Evolutionary conservation across 2,329 filamentous ascomycete species (phyloP), one percentile per base, ranked within the genome.

Genomic region (Colletotrichum plurivorum): DNA sequence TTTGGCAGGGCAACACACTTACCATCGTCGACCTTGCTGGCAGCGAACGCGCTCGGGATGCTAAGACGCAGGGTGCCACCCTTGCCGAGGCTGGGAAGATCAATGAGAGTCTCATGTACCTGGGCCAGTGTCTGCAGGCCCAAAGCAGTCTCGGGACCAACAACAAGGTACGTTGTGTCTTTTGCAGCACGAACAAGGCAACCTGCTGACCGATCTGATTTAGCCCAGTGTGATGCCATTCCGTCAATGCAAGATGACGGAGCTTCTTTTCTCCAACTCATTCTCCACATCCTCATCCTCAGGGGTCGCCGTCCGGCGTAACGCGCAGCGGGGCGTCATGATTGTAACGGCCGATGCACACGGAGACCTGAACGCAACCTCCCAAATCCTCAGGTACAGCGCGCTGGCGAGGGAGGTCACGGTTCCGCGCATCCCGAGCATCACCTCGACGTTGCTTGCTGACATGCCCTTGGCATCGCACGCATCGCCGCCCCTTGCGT

Each of bases 21-120:
- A 97, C 94, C 0, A 92, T 98, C 72, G 95, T 97, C 53, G 95
- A 98, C 78, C 84, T 98, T 59, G 95, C 95, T 18, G 95, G 95
- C 15, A 98, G 96, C 70, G 96, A 99, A 81, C 90, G 96, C 69
- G 95, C 95, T 16, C 89, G 95, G 69, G 94, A 96, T 72, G 95
- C 96, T 27, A 98, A 98, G 85, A 98, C 96, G 0, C 93, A 94
- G 0, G 96, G 96, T 13, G 91, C 94, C 4, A 98, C 95, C 0
- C 87, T 99, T 15, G 95, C 93, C 0, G 96, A 99, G 82, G 96
- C 95, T 43, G 96, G 96, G 61, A 98, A 98, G 82, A 99, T 99
- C 78, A 99, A 99, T 76, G 95, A 98, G 80, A 97, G 94, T 76
- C 84, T 99, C 77, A 99, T 99, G 96, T 98, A 98, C 78, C 87